Evolutionary conservation across 2,329 filamentous ascomycete species (phyloP).

Genomic region (Aspergillus aculeatus): DNA sequence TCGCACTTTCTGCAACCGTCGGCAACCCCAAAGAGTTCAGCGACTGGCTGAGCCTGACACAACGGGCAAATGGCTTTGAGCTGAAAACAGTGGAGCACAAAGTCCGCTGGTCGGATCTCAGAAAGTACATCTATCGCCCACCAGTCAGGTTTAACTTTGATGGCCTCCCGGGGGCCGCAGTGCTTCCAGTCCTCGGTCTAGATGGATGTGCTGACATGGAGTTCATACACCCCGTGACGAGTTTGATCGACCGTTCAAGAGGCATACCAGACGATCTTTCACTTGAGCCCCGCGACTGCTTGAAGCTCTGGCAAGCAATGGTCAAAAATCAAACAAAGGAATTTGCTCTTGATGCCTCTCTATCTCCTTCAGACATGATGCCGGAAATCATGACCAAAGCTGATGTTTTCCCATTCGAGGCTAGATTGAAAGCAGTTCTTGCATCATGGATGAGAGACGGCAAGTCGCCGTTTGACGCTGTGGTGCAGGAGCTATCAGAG

Average conservation of each 20-base stretch:
- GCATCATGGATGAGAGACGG: conserved; percentile 59
- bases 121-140: conserved; percentile 69
- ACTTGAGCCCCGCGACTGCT: conserved; percentile 70
- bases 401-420: conserved; percentile 67
- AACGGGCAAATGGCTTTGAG: conserved; percentile 61
- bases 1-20: conserved; percentile 76
- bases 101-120: conserved; percentile 71
- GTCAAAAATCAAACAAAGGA: conserved; percentile 52
- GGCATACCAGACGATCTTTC: conserved; percentile 66
- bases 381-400: conserved; percentile 60
- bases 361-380: conserved; percentile 41
- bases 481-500: conserved; percentile 49
- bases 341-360: conserved; percentile 46
- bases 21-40: conserved; percentile 71
- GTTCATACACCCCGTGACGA: conserved; percentile 66
- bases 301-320: conserved; percentile 66
- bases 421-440: conserved; percentile 58
- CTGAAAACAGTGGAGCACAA: conserved; percentile 68
- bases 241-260: conserved; percentile 60
- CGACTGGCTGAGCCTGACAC: conserved; percentile 65
- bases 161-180: conserved; percentile 45
- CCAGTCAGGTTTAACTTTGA: conserved; percentile 51
- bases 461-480: conserved; percentile 52
- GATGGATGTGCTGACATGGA: conserved; percentile 52
- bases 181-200: conserved; percentile 40